phyloP scores from a whole-genome alignment of 2,329 filamentous ascomycete genomes.

The Trichoderma lentiforme region DNA sequence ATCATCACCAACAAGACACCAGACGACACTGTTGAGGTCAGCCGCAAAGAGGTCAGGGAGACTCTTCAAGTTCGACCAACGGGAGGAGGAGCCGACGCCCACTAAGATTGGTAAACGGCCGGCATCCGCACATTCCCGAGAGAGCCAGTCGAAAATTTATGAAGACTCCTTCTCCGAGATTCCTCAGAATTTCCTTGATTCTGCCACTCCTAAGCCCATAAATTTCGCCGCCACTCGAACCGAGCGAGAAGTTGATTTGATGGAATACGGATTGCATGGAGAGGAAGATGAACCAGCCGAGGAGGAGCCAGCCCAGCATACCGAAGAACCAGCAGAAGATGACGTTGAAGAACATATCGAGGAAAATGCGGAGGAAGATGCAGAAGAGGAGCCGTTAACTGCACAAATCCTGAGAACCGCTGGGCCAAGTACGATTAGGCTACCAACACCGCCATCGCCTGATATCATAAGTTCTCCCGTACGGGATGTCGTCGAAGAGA shows the following conservation, averaged over 20 bases:
- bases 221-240: neutral
- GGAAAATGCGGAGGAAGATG: neutral
- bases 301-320: neutral
- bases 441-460: slow-evolving; percentile 43
- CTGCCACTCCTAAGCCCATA: slow-evolving; percentile 43
- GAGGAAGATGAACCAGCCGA: neutral
- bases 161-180: slow-evolving; percentile 59
- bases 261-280: neutral
- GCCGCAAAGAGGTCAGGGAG: slow-evolving; percentile 27
- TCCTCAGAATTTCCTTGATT: slow-evolving; percentile 47
- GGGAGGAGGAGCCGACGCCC: slow-evolving; percentile 12
- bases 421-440: slow-evolving; percentile 41
- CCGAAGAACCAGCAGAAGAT: neutral
- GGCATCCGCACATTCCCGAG: slow-evolving; percentile 16
- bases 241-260: slow-evolving; percentile 17
- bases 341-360: neutral
- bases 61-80: neutral
- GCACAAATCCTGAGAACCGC: slow-evolving; percentile 24
- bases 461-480: slow-evolving; percentile 51
- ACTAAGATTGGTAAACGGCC: slow-evolving; percentile 2
- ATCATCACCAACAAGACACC: slow-evolving; percentile 33
- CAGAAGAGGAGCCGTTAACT: neutral
- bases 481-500: slow-evolving; percentile 16
- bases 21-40: slow-evolving; percentile 31
- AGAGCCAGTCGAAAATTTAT: slow-evolving; percentile 38